These are phyloP conservation scores for Pyrus pyrifolia DNA, from an alignment of 306 rosid species.

Conservation along the genomic window DNA sequence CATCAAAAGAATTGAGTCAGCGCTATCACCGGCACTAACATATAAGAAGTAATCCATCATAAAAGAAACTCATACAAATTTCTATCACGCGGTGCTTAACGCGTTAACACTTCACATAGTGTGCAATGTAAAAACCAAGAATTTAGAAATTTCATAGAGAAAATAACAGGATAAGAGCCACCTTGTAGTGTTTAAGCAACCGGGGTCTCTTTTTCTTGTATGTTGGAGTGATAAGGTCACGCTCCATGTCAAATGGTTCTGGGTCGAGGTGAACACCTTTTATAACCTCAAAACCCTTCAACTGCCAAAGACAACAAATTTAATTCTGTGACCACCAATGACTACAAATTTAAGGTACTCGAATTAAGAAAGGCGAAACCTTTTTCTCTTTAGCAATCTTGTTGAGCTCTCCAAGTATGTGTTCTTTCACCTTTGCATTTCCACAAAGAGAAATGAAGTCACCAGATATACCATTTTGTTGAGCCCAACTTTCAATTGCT, in stretches of 20 bases:
- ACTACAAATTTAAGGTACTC: neutral
- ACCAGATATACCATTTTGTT: constrained; percentile 58
- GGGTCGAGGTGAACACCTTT: constrained; percentile 83
- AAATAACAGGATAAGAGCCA: constrained; percentile 14
- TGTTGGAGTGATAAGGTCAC: constrained; percentile 91
- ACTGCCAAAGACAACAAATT: constrained; percentile 41
- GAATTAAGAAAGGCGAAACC: constrained; percentile 34
- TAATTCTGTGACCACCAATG: neutral
- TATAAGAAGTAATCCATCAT: neutral
- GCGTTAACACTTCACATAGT: neutral
- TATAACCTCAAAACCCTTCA: constrained; percentile 83
- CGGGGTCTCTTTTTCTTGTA: constrained; percentile 95
- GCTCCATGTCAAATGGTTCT: constrained; percentile 82
- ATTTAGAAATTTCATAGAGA: neutral
- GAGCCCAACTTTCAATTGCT: constrained; percentile 74
- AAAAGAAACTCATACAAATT: neutral
- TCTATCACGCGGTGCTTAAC: too few relatives aligned
- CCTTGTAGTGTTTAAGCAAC: constrained; percentile 81
- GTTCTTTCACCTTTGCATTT: constrained; percentile 57
- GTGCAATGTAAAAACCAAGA: neutral
- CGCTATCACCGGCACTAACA: neutral
- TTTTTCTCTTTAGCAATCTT: constrained; percentile 74
- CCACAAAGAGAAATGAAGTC: constrained; percentile 68
- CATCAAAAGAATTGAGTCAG: constrained; percentile 17
- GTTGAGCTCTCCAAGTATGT: constrained; percentile 57